Percentiles rank a stretch among this genome's conserved stretches.
Conservation (phyloP, 495 filamentous ascomycete species). For the Penicillium subrubescens region DNA sequence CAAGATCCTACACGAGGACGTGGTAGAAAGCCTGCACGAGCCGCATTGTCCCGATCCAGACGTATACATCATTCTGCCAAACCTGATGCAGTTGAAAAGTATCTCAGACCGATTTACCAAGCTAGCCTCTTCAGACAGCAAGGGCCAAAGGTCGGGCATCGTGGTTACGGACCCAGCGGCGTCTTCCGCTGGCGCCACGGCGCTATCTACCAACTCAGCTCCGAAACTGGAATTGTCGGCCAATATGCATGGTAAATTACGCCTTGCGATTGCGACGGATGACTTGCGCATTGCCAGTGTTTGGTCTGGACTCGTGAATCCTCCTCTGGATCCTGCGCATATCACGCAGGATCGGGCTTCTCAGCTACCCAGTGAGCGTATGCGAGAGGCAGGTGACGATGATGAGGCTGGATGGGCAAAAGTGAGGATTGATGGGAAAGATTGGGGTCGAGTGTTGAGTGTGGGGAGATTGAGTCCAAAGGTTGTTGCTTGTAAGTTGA, state of each 20-base stretch:
- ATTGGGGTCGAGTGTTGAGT: conserved; percentile 88
- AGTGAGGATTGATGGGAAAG: conserved; percentile 85
- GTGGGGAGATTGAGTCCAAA: conserved; percentile 85
- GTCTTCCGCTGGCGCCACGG: conserved; percentile 16
- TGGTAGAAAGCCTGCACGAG: conserved; percentile 84
- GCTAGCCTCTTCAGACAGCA: conserved; percentile 52
- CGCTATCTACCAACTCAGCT: conserved; percentile 27
- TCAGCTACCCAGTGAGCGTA: conserved; percentile 73
- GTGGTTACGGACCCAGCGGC: conserved; percentile 20
- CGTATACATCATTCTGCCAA: conserved; percentile 87
- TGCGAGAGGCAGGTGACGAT: conserved; percentile 54
- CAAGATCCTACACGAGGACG: conserved; percentile 75
- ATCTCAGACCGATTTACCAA: conserved; percentile 95
- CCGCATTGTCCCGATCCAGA: conserved; percentile 89
- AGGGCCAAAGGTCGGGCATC: conserved; percentile 18
- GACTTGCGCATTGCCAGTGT: conserved; percentile 75
- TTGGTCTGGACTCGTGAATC: conserved; percentile 83
- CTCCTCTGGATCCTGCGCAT: conserved; percentile 75
- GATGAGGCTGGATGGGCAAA: conserved; percentile 75
- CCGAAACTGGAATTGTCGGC: conserved; percentile 80
- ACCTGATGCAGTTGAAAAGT: conserved; percentile 78
- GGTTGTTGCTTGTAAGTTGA: conserved; percentile 81
- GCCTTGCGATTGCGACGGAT: conserved; percentile 75
- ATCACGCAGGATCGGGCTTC: conserved; percentile 62
- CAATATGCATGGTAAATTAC: conserved; percentile 87